Percentiles rank a stretch among this genome's conserved stretches.
phyloP scores from a whole-genome alignment of 192 early-diverging fungal genomes.

The Podila epigama region DNA sequence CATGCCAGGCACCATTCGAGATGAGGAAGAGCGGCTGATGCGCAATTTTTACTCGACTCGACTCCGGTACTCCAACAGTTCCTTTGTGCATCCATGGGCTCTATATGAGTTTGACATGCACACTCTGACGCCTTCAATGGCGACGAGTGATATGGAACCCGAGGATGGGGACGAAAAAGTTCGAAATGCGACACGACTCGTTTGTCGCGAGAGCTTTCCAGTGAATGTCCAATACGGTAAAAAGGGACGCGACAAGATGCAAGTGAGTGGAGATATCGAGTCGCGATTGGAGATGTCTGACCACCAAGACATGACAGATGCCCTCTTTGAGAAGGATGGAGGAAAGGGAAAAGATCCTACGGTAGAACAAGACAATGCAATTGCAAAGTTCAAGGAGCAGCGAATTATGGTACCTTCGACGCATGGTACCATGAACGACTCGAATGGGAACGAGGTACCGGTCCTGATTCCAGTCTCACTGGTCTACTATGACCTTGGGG shows the following conservation, averaged over 20 bases:
- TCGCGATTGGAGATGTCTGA: neutral
- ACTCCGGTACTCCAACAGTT: constrained; percentile 28
- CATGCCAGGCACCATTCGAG: constrained; percentile 22
- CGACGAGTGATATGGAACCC: neutral
- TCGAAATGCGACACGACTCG: constrained; percentile 18
- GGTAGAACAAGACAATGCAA: constrained; percentile 11
- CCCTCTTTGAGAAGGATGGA: neutral
- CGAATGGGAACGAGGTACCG: neutral
- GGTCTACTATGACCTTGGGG: constrained; percentile 8
- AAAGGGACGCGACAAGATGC: neutral
- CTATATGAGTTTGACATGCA: constrained; percentile 37
- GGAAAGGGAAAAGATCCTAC: neutral
- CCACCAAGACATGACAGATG: too few relatives aligned
- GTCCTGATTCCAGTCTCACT: constrained; percentile 25
- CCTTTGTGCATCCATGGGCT: constrained; percentile 40
- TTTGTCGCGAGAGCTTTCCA: constrained; percentile 26
- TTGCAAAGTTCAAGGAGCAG: constrained; percentile 27
- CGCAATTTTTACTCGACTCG: constrained; percentile 28
- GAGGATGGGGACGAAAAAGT: constrained; percentile 9
- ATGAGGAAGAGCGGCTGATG: constrained; percentile 21
- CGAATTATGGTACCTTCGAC: constrained; percentile 36
- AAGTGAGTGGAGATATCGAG: neutral
- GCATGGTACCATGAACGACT: constrained; percentile 4
- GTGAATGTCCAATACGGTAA: constrained; percentile 16
- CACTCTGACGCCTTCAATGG: neutral